Base-by-base conservation (phyloP, 78 protist species). In the Dictyostelium brefeldianum region DNA sequence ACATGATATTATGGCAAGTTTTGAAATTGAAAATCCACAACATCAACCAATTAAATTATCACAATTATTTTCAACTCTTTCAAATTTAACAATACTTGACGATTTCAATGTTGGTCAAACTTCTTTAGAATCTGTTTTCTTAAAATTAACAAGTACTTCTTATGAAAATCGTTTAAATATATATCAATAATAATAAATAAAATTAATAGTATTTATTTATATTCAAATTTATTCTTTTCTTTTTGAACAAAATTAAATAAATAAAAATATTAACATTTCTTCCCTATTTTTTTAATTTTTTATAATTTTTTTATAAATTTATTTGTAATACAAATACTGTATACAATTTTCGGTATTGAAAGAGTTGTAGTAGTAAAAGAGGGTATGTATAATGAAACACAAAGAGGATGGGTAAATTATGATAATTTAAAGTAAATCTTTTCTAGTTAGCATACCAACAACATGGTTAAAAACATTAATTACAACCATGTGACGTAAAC, bases 361-460 rank as follows among this genome's bases (percentile, higher is more conserved):
- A n/a, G n/a, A n/a, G n/a, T n/a, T n/a, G n/a, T n/a, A n/a, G n/a
- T n/a, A n/a, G n/a, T n/a, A n/a, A n/a, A n/a, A n/a, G n/a, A n/a
- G n/a, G n/a, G n/a, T n/a, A n/a, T n/a, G n/a, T n/a, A n/a, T n/a
- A n/a, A n/a, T n/a, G n/a, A n/a, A n/a, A n/a, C n/a, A n/a, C n/a
- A n/a, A n/a, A n/a, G n/a, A n/a, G n/a, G n/a, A n/a, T n/a, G n/a
- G n/a, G n/a, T n/a, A n/a, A n/a, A n/a, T n/a, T n/a, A n/a, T n/a
- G n/a, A n/a, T n/a, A n/a, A 59, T 59, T 53, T 90, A 90, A 18
- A 71, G 50, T 3, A 90, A 65, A 80, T 90, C 95, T 46, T 90
- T 81, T 47, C 95, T 47, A 8, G 95, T 90, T 64, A 90, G 43
- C 41, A 90, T 90, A 6, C 95, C 95, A 47, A 78, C 83, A 8